Base-by-base conservation (phyloP, 352 stramenopile genomes). In the Phytophthora pisi region DNA sequence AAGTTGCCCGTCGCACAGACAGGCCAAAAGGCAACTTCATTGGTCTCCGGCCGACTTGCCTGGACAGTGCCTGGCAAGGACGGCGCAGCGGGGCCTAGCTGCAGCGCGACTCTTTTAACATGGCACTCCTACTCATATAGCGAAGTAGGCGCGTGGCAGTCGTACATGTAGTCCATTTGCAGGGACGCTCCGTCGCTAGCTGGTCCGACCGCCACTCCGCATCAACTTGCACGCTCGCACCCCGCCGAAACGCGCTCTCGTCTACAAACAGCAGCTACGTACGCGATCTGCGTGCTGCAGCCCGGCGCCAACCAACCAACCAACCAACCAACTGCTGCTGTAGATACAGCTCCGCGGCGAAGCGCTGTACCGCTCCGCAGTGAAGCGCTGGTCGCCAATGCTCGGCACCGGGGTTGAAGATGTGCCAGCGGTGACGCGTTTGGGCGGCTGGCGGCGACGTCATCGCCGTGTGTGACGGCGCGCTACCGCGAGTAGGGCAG, bases 391-490 rank as follows among this genome's bases (percentile, higher is more conserved):
- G 4, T 9, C 40, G 40, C 40, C 40, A 46, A 46, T 46, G 40
- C 40, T 20, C n/a, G 15, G 40, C 15, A 46, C n/a, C 40, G 40
- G 31, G 6, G 4, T 23, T 46, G 40, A n/a, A 46, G 40, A 46
- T 46, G 10, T 46, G 40, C 40, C 31, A 38, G 31, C 13, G 40
- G 13, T 64, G 62, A 70, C 62, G 62, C 55, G 56, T 70, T 58
- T 59, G 31, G 26, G 23, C 16, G 34, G n/a, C 15, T n/a, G 26
- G n/a, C 20, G 50, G 55, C 61, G 45, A 68, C 61, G 61, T 68
- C 61, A 68, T 58, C 36, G 34, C n/a, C 57, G 64, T 70, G 40
- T 18, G 51, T n/a, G 61, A 64, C 61, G 61, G 61, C 53, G 53
- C 52, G 23, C 26, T 4, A 45, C 38, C 11, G 38, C 38, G 5